A percentile compares a stretch with the other conserved stretches of the same genome.
phyloP scores from a whole-genome alignment of 1,284 basidiomycete species.

The Ceratobasidium sp. region DNA sequence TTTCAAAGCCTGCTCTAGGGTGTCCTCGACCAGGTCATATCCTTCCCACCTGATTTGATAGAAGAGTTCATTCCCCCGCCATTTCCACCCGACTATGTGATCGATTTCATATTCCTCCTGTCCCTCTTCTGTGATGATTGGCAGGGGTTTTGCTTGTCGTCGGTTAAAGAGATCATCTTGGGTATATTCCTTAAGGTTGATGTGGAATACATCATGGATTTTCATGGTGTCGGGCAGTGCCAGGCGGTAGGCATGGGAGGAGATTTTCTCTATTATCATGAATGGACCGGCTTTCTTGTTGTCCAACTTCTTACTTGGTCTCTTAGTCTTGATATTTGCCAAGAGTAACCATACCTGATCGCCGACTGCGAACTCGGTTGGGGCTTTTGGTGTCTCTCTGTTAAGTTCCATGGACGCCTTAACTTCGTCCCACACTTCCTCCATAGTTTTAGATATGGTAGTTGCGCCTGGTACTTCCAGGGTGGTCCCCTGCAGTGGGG shows the following conservation, averaged over 20 bases:
- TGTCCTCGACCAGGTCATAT: not conserved
- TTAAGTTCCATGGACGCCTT: conserved; percentile 7
- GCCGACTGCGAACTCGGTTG: not conserved
- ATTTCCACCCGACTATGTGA: too few relatives aligned
- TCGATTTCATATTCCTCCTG: too few relatives aligned
- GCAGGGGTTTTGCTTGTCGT: not conserved
- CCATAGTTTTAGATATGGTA: not conserved
- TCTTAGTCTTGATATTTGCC: too few relatives aligned
- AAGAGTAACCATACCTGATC: not conserved
- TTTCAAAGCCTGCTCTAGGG: not conserved
- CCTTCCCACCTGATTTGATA: too few relatives aligned
- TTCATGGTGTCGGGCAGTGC: too few relatives aligned
- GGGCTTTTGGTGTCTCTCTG: not conserved
- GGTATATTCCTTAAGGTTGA: not conserved
- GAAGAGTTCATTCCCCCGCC: too few relatives aligned
- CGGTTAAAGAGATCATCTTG: too few relatives aligned
- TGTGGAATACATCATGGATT: too few relatives aligned
- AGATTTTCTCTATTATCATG: too few relatives aligned
- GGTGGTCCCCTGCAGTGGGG: not conserved
- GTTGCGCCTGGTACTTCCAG: not conserved
- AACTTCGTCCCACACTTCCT: not conserved
- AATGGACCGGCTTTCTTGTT: too few relatives aligned
- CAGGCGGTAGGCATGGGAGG: too few relatives aligned
- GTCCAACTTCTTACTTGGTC: too few relatives aligned
- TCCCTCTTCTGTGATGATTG: not conserved